phyloP scores from a whole-genome alignment of 257 asterid genomes.

The Solanum neorickii region DNA sequence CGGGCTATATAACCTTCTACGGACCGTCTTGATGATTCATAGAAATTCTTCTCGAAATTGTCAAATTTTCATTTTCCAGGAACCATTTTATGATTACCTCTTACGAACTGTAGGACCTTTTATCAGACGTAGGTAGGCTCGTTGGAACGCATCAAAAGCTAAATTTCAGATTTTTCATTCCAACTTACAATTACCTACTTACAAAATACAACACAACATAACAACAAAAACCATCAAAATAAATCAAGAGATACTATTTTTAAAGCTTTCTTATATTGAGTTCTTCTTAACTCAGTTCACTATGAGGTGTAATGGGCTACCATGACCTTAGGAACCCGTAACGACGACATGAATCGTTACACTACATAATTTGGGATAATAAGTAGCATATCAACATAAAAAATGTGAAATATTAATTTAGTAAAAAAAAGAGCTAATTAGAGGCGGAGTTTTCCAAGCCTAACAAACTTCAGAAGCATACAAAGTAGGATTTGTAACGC shows the following conservation, averaged over 20 bases:
- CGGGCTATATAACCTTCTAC: no score
- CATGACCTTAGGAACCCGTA: background rate
- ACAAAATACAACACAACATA: no score
- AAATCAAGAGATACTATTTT: background rate
- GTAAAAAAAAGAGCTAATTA: background rate
- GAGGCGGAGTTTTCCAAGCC: background rate
- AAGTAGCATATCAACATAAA: background rate
- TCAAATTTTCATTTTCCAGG: no score
- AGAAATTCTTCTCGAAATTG: fast-evolving
- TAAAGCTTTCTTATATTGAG: background rate
- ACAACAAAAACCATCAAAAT: background rate
- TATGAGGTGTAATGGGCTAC: background rate
- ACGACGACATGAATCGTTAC: background rate
- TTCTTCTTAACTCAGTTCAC: background rate
- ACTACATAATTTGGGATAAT: background rate
- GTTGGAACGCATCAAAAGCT: background rate
- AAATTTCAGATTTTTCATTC: background rate
- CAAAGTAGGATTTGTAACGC: background rate
- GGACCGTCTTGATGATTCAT: no score
- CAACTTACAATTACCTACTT: background rate
- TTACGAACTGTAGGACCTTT: background rate
- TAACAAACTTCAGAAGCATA: background rate
- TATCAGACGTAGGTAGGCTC: background rate
- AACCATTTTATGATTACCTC: no score
- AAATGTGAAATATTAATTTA: background rate